phyloP scores from a whole-genome alignment of 108 stramenopile species.

The Cyclotella cryptica region DNA sequence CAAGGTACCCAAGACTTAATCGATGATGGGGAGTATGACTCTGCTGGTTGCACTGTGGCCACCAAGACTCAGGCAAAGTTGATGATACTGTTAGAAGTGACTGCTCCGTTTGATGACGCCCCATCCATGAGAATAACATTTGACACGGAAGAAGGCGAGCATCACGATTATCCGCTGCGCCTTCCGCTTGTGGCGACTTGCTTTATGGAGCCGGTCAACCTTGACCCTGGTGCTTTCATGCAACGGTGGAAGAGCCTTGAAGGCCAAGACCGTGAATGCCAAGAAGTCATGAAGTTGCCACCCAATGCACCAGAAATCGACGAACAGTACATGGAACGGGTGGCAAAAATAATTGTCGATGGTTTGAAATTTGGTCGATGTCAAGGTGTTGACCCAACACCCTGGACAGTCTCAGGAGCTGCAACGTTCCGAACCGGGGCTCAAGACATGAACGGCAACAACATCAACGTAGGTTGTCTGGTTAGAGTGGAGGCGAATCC shows the following conservation, averaged over 20 bases:
- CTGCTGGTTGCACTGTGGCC: slow-evolving; percentile 82
- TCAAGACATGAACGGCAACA: slow-evolving; percentile 88
- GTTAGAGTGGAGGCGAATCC: slow-evolving; percentile 93
- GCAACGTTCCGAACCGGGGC: slow-evolving; percentile 89
- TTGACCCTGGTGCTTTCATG: slow-evolving; percentile 74
- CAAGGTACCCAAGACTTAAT: slow-evolving; percentile 86
- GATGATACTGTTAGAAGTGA: slow-evolving; percentile 82
- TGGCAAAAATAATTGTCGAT: slow-evolving; percentile 81
- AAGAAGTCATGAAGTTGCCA: slow-evolving; percentile 92
- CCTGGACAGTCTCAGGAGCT: slow-evolving; percentile 90
- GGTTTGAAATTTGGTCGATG: slow-evolving; percentile 90
- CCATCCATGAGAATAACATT: slow-evolving; percentile 89
- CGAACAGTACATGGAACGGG: slow-evolving; percentile 87
- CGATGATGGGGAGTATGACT: slow-evolving; percentile 70
- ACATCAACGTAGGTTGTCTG: slow-evolving; percentile 90
- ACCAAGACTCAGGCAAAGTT: slow-evolving; percentile 88
- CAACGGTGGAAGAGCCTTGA: slow-evolving; percentile 92
- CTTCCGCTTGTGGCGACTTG: slow-evolving; percentile 93
- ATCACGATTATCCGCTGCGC: slow-evolving; percentile 86
- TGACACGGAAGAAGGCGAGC: slow-evolving; percentile 81
- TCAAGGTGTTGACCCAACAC: slow-evolving; percentile 86
- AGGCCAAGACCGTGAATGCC: slow-evolving; percentile 90
- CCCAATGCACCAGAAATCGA: slow-evolving; percentile 77
- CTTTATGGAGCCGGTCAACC: slow-evolving; percentile 91
- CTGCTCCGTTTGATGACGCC: slow-evolving; percentile 92